Conservation (phyloP, 179 eudicot species). For the Silene coronaria region DNA sequence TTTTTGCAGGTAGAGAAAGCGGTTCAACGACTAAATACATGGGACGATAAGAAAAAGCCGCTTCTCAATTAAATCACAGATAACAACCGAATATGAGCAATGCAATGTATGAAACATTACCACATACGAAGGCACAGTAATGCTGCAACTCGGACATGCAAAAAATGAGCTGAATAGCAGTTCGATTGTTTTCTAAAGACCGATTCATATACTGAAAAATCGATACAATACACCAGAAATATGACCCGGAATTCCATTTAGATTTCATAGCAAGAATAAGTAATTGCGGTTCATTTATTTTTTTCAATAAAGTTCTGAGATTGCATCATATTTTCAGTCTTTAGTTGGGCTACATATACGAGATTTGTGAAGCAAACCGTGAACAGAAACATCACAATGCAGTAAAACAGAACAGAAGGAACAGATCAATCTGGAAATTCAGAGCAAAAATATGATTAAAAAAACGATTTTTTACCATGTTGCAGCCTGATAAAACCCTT, state of each 20-base stretch:
- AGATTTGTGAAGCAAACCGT: background rate
- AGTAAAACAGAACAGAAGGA: background rate
- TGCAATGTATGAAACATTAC: background rate
- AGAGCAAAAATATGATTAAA: no score
- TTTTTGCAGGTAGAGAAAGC: constrained; percentile 55
- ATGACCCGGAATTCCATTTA: no score
- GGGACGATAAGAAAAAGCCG: constrained; percentile 44
- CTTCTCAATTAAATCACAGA: constrained; percentile 19
- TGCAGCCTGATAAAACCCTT: background rate
- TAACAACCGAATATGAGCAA: background rate
- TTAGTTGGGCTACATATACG: background rate
- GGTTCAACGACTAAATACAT: constrained; percentile 32
- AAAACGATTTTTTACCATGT: no score
- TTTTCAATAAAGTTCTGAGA: background rate
- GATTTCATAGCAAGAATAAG: background rate
- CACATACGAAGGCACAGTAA: no score
- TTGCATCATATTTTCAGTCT: background rate
- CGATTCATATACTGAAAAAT: background rate
- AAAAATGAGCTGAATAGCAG: background rate
- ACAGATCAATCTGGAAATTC: no score
- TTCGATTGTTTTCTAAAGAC: background rate
- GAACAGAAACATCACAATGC: background rate
- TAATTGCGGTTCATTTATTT: background rate
- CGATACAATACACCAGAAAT: background rate
- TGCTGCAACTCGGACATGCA: background rate